These are phyloP conservation scores for Diaporthe sp. DNA, from an alignment of 2,329 filamentous ascomycete genomes.

Conservation along the genomic window DNA sequence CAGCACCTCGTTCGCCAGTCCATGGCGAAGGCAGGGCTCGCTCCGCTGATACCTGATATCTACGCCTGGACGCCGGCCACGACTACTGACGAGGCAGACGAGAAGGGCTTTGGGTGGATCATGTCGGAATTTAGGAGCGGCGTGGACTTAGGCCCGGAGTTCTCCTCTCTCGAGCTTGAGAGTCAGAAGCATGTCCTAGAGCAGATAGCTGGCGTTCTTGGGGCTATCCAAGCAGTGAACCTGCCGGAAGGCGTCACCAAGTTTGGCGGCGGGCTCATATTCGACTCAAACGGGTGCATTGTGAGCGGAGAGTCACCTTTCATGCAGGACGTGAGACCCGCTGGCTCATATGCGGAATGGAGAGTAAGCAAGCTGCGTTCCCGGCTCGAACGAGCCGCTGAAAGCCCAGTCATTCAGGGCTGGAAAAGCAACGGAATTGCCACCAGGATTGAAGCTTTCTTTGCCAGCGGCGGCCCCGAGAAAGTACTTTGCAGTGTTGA, in stretches of 20 bases:
- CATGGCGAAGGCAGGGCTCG: conserved; percentile 13
- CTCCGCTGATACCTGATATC: conserved; percentile 41
- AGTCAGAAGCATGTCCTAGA: conserved; percentile 34
- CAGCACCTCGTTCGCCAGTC: conserved; percentile 37
- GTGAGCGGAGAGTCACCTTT: conserved; percentile 36
- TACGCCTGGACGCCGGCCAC: conserved; percentile 37
- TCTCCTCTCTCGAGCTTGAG: too few relatives aligned
- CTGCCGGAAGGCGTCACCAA: conserved; percentile 35
- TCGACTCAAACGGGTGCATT: conserved; percentile 33
- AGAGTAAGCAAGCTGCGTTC: conserved; percentile 33
- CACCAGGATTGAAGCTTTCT: conserved; percentile 35
- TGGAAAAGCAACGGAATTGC: conserved; percentile 37
- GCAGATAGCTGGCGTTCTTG: conserved; percentile 39
- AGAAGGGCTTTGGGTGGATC: conserved; percentile 39
- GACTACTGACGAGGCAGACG: background rate
- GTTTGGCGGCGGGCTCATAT: conserved; percentile 38
- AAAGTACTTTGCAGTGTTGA: conserved; percentile 36
- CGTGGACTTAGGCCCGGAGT: conserved; percentile 37
- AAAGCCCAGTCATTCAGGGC: conserved; percentile 36
- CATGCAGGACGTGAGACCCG: conserved; percentile 34
- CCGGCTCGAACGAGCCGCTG: conserved; percentile 29
- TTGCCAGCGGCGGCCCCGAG: conserved; percentile 27
- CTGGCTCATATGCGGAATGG: conserved; percentile 35
- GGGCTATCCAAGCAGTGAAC: conserved; percentile 34
- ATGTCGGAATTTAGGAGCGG: conserved; percentile 41